Conservation (phyloP, 139 green algal species). For the Chlorella sorokiniana region DNA sequence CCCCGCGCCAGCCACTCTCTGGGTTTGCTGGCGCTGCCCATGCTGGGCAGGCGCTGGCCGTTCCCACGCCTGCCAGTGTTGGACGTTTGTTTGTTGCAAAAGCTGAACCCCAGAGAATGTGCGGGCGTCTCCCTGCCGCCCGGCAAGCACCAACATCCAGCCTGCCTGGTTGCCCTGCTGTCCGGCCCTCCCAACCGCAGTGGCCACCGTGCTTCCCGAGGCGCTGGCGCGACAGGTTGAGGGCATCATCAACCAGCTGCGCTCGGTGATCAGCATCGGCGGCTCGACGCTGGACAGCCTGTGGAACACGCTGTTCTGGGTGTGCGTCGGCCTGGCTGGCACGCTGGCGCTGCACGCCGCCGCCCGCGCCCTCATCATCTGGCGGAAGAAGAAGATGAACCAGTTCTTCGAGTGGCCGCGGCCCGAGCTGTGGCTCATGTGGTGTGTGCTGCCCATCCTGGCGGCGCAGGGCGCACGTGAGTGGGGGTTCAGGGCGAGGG, state of each 20-base stretch:
- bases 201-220: not conserved
- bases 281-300: no score
- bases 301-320: conserved; percentile 7
- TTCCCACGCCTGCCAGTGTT: no score
- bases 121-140: no score
- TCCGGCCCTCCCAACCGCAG: not conserved
- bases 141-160: no score
- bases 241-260: conserved; percentile 1
- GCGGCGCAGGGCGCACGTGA: conserved; percentile 6
- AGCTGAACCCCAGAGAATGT: no score
- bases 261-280: not conserved
- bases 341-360: not conserved
- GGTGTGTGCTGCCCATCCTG: conserved; percentile 24
- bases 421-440: conserved; percentile 24
- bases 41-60: no score
- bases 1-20: no score
- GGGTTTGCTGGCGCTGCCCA: no score
- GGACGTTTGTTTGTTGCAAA: no score
- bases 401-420: conserved; percentile 20
- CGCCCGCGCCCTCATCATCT: not conserved
- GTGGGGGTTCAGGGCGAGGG: no score
- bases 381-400: not conserved
- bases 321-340: not conserved
- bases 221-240: not conserved
- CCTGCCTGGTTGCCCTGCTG: not conserved